Evolutionary conservation across 2,329 filamentous ascomycete species (phyloP).

Genomic region (Sphaerostilbella broomeana): DNA sequence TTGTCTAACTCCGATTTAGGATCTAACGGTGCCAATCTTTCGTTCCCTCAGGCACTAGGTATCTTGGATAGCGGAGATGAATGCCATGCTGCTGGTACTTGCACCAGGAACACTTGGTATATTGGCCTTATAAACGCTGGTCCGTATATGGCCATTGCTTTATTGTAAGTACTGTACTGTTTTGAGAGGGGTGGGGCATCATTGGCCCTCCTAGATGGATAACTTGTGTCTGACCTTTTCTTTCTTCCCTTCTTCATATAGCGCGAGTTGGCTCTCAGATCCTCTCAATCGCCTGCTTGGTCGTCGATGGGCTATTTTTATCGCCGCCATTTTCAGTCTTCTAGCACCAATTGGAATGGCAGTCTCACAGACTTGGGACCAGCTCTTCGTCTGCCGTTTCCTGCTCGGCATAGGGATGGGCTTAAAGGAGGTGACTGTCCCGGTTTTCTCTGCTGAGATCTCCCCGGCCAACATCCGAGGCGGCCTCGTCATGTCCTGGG

Average conservation of each 20-base stretch:
- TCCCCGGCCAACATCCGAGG: slow-evolving; percentile 43
- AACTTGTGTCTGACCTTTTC: too few relatives aligned
- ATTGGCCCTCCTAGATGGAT: too few relatives aligned
- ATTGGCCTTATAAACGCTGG: slow-evolving; percentile 51
- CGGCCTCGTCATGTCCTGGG: slow-evolving; percentile 44
- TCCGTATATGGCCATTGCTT: too few relatives aligned
- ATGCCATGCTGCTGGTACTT: too few relatives aligned
- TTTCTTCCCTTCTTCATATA: slow-evolving; percentile 19
- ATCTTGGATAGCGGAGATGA: slow-evolving; percentile 29
- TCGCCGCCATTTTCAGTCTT: slow-evolving; percentile 49
- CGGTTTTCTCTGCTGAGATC: slow-evolving; percentile 47
- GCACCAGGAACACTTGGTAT: too few relatives aligned
- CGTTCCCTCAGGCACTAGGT: slow-evolving; percentile 30
- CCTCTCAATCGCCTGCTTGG: slow-evolving; percentile 32
- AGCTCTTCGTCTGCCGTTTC: slow-evolving; percentile 33
- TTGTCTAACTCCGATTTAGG: too few relatives aligned
- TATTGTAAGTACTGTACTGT: too few relatives aligned
- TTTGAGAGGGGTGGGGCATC: too few relatives aligned
- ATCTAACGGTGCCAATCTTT: slow-evolving; percentile 34
- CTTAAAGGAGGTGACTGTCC: slow-evolving; percentile 39
- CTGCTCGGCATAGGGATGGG: slow-evolving; percentile 58
- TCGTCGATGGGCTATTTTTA: slow-evolving; percentile 39
- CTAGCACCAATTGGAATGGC: slow-evolving; percentile 49
- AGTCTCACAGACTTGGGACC: slow-evolving; percentile 44
- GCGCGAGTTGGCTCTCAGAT: slow-evolving; percentile 26